phyloP scores from a whole-genome alignment of 306 rosid genomes.

The Prosopis cineraria region DNA sequence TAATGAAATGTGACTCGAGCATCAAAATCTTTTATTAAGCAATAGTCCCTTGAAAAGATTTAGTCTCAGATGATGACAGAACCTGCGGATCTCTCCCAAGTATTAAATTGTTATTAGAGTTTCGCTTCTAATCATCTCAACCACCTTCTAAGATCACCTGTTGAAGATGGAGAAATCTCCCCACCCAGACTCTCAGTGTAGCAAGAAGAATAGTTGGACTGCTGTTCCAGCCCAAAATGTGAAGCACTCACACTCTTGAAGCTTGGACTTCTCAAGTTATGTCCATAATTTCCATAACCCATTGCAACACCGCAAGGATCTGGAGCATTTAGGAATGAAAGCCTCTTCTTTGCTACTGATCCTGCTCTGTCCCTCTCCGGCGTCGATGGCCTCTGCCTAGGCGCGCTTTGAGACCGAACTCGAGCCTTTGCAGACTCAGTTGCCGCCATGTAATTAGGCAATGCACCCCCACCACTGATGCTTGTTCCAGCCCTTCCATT shows the following conservation, averaged over 20 bases:
- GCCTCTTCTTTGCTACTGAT: constrained; percentile 72
- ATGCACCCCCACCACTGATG: constrained; percentile 35
- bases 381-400: constrained; percentile 84
- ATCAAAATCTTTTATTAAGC: constrained; percentile 4
- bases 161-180: constrained; percentile 89
- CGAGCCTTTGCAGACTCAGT: constrained; percentile 97
- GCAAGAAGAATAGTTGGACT: constrained; percentile 93
- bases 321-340: constrained; percentile 77
- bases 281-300: constrained; percentile 63
- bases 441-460: constrained; percentile 98
- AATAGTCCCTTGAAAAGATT: neutral
- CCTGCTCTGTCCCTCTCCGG: constrained; percentile 92
- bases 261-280: constrained; percentile 86
- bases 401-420: constrained; percentile 88
- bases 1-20: constrained; percentile 34
- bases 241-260: constrained; percentile 75
- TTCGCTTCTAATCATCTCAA: constrained; percentile 59
- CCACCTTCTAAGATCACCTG: constrained; percentile 87
- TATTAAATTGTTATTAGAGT: constrained; percentile 18
- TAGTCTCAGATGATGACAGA: neutral
- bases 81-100: neutral
- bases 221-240: constrained; percentile 72
- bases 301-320: constrained; percentile 61
- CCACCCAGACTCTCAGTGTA: constrained; percentile 86
- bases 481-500: constrained; percentile 54